Evolutionary conservation across 768 basidiomycete species (phyloP).

Genomic region (Rhodotorula babjevae): DNA sequence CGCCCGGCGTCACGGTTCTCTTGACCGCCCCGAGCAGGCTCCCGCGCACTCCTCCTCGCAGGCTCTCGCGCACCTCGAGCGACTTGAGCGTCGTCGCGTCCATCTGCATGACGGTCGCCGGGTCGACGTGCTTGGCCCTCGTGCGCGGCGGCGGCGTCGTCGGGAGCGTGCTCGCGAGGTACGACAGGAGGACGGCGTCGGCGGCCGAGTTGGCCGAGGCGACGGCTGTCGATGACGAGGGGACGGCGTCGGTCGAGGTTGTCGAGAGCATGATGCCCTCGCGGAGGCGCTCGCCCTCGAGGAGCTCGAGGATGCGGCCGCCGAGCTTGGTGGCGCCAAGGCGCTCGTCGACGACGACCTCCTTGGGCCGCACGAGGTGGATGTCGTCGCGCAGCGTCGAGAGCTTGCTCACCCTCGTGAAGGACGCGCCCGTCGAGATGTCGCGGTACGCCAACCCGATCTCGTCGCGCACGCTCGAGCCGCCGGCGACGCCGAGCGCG

Average conservation of each 20-base stretch:
- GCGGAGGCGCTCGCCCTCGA: conserved; percentile 19
- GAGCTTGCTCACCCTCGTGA: conserved; percentile 59
- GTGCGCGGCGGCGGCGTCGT: conserved; percentile 8
- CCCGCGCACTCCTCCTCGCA: conserved; percentile 66
- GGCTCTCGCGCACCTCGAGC: conserved; percentile 74
- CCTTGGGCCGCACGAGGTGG: conserved; percentile 70
- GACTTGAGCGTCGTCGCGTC: conserved; percentile 82
- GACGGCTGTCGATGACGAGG: conserved; percentile 7
- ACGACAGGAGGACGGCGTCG: conserved; percentile 28
- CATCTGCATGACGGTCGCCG: conserved; percentile 68
- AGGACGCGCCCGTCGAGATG: conserved; percentile 89
- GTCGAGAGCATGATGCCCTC: conserved; percentile 22
- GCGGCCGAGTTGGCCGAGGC: conserved; percentile 3
- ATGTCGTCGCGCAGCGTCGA: conserved; percentile 72
- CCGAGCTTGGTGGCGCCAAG: not conserved
- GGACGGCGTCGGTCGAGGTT: conserved; percentile 16
- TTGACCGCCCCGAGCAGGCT: conserved; percentile 70
- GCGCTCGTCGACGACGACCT: conserved; percentile 56
- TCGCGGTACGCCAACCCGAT: conserved; percentile 85
- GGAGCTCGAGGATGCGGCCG: conserved; percentile 4
- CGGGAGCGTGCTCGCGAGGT: conserved; percentile 26
- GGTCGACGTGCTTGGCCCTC: conserved; percentile 57
- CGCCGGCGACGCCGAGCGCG: conserved; percentile 23
- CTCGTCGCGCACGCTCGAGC: conserved; percentile 18
- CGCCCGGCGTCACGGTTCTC: conserved; percentile 70